Percentiles rank a stretch among this genome's conserved stretches.
Conservation (phyloP, 208 protist genomes). For the Trypanosoma avium region DNA sequence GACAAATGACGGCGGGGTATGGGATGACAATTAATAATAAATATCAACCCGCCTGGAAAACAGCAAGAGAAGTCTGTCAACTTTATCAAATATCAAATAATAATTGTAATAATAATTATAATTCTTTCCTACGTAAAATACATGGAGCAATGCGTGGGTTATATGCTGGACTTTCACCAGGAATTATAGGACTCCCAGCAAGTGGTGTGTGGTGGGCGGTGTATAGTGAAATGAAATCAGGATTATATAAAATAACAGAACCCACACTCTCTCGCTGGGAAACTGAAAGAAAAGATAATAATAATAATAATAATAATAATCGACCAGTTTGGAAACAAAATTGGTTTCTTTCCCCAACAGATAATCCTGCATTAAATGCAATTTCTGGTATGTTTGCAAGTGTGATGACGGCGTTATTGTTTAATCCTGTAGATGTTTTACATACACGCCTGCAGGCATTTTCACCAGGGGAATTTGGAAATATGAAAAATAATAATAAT, state of each 20-base stretch:
- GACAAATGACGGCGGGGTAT: slow-evolving; percentile 83
- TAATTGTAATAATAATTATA: no score
- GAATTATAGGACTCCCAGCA: slow-evolving; percentile 66
- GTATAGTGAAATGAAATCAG: slow-evolving; percentile 75
- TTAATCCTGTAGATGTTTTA: slow-evolving; percentile 82
- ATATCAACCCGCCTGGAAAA: slow-evolving; percentile 44
- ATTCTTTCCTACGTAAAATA: background rate
- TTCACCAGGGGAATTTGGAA: slow-evolving; percentile 27
- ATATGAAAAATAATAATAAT: background rate
- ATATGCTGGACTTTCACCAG: slow-evolving; percentile 70
- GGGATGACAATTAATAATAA: slow-evolving; percentile 57
- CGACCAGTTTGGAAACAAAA: slow-evolving; percentile 50
- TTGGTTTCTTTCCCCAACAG: slow-evolving; percentile 73
- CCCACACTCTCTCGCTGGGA: slow-evolving; percentile 59
- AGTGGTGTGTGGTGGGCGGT: slow-evolving; percentile 84
- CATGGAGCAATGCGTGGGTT: slow-evolving; percentile 45
- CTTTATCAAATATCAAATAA: slow-evolving; percentile 37
- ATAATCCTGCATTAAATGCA: slow-evolving; percentile 82
- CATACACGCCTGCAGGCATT: slow-evolving; percentile 80
- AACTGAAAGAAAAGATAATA: slow-evolving; percentile 6
- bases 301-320: background rate
- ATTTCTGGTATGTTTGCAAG: slow-evolving; percentile 63
- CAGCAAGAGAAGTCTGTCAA: slow-evolving; percentile 46
- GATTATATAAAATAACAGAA: slow-evolving; percentile 54
- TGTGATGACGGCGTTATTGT: slow-evolving; percentile 59